A percentile compares a stretch with the other conserved stretches of the same genome.
Evolutionary conservation across 176 grass and related monocot species (phyloP).

Genomic region (Oryza meyeriana): DNA sequence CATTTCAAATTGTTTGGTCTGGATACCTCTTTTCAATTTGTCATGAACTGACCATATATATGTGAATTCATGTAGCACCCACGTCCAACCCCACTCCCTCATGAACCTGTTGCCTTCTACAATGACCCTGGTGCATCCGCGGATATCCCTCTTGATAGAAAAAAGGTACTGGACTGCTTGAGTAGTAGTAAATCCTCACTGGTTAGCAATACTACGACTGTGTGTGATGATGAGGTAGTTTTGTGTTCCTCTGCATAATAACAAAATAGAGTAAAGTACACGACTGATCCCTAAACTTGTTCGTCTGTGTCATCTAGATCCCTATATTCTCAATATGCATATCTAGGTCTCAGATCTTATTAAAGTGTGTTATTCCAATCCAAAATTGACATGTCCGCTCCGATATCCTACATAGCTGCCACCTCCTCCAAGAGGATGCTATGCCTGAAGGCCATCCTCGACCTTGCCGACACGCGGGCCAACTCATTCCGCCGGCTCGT

Average conservation of each 20-base stretch:
- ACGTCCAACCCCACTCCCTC: constrained; percentile 40
- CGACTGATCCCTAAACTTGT: too few species aligned
- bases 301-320: too few species aligned
- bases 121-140: constrained; percentile 40
- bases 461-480: too few species aligned
- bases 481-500: too few species aligned
- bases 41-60: constrained; percentile 10
- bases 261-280: too few species aligned
- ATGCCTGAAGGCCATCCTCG: too few species aligned
- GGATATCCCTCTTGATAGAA: constrained; percentile 56
- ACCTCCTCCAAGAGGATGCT: too few species aligned
- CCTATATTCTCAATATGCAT: too few species aligned
- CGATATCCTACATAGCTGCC: too few species aligned
- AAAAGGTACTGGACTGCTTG: constrained; percentile 38
- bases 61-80: constrained; percentile 30
- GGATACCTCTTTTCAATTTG: neutral
- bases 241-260: neutral
- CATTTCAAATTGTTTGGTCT: neutral
- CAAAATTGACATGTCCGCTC: too few species aligned
- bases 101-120: constrained; percentile 57
- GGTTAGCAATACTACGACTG: neutral
- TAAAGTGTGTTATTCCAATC: too few species aligned
- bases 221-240: neutral
- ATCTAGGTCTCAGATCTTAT: too few species aligned
- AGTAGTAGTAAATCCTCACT: neutral